Percentiles rank a stretch among this genome's conserved stretches.
These are phyloP conservation scores for Xylaria longipes DNA, from an alignment of 495 filamentous ascomycete species.

Conservation along the genomic window DNA sequence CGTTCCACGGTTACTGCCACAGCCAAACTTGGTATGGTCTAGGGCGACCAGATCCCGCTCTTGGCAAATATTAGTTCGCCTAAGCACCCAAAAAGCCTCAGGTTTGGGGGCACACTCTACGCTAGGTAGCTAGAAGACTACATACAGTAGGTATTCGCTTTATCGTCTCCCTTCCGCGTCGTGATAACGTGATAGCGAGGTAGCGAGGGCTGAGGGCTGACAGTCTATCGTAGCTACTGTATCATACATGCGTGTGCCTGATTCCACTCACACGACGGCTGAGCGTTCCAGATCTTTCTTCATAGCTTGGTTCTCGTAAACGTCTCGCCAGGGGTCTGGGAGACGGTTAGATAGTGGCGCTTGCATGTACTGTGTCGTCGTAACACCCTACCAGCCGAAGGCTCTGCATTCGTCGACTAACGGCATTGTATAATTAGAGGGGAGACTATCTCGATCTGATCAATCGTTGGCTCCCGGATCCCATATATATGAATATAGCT, in stretches of 20 bases:
- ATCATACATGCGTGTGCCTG: neutral
- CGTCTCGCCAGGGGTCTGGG: slow-evolving; percentile 2
- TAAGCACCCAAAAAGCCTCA: slow-evolving; percentile 9
- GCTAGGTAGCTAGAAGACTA: slow-evolving; percentile 7
- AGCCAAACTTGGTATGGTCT: neutral
- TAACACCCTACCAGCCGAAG: slow-evolving; percentile 2
- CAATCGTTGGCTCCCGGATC: neutral
- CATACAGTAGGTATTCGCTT: neutral
- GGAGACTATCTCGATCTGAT: neutral
- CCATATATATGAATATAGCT: neutral
- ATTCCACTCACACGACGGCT: neutral
- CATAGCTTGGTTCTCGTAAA: neutral
- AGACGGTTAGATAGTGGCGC: slow-evolving; percentile 15
- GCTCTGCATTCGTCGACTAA: neutral
- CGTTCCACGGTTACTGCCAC: too few relatives aligned
- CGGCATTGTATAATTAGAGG: neutral
- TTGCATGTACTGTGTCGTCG: neutral
- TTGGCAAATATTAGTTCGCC: slow-evolving; percentile 13
- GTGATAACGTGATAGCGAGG: neutral
- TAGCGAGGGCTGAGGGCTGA: slow-evolving; percentile 16
- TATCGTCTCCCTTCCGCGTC: slow-evolving; percentile 4
- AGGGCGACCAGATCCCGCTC: slow-evolving; percentile 1
- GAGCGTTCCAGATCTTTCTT: slow-evolving; percentile 21
- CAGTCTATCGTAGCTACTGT: neutral
- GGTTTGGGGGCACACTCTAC: slow-evolving; percentile 22